Base-by-base conservation (phyloP, 2,329 filamentous ascomycete species). In the Ophiostoma quercus region DNA sequence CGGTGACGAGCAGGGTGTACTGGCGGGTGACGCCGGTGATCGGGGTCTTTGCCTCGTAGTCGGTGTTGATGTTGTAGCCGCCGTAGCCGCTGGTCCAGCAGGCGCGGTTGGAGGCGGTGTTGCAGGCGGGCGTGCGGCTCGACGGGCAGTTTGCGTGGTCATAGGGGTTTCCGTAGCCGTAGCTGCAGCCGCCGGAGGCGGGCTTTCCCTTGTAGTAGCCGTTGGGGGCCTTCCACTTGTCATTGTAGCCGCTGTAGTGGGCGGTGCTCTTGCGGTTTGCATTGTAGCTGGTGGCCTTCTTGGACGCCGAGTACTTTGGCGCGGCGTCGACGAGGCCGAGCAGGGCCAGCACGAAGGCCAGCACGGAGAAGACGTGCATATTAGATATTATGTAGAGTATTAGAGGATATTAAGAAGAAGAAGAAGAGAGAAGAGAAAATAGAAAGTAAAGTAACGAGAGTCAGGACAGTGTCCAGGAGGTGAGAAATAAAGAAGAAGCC, bases 11-110 rank as follows among this genome's bases (percentile, higher is more conserved):
- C 4, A 74, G 69, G 1, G 66, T 68, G 66, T 74, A 74, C 73
- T 73, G n/a, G 6, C 71, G 70, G 9, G 67, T 71, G 0, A 73
- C 69, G 14, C 72, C 71, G 6, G 73, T 74, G 25, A 1, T 19
- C 1, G 73, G 73, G 9, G 62, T 68, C 22, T 6, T 69, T 6
- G 12, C 14, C 51, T 74, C 73, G 41, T 74, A 74, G 69, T 74
- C 73, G 0, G 73, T 74, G 68, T 71, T 71, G 67, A 74, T 72
- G 34, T 70, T 32, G 14, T 71, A 74, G 22, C 34, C 34, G n/a
- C 22, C 39, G 14, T 71, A 74, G 22, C 34, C 34, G 65, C 34
- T 22, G 12, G 37, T 57, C 73, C 73, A 74, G 66, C 72, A 74
- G 7, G 66, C 67, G 9, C 73, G 71, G 69, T 73, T 70, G 1